Base-by-base conservation (phyloP, 2,329 filamentous ascomycete genomes). In the Botrytis fragariae region DNA sequence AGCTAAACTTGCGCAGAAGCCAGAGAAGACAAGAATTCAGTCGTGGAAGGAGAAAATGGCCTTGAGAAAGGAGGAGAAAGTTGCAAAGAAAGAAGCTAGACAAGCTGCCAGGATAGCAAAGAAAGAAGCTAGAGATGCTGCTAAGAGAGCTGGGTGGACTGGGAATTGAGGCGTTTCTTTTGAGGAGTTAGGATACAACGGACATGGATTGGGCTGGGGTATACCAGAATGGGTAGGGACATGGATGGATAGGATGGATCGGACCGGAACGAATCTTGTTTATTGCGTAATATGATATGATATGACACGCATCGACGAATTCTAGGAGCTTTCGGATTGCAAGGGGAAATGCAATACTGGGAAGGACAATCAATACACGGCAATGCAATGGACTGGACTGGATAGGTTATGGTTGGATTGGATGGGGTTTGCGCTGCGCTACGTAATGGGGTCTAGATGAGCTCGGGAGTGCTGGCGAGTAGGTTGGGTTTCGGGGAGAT, bases 101-200 rank as follows among this genome's bases (percentile, higher is more conserved):
- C 44, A 71, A 51, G 48, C 71, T 8, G n/a, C 37, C 18, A 70
- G 42, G n/a, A 32, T 32, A 61, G 37, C 57, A n/a, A 57, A 70
- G 42, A 57, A 67, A 8, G 63, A 51, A 39, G 63, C 63, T 12
- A 67, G 29, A 22, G 64, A 18, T 29, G 68, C 68, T 44, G 51
- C 42, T 70, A 45, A 61, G 51, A 42, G 68, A 44, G 44, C 32
- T 9, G 37, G 68, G 7, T 42, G 39, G 51, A 18, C 51, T 35
- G 37, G 37, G 18, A 61, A 61, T 70, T 70, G 51, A 59, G 59
- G 71, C 61, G 48, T 72, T 72, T 68, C 35, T 42, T 51, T 71
- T 71, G 60, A 29, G 69, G 69, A 64, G 44, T 64, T 64, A 65
- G 32, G 69, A 57, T 29, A 60, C 63, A 62, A 54, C n/a, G 69